Percentiles rank a stretch among this genome's conserved stretches.
These are phyloP conservation scores for Caryopteris hybrid DNA, from an alignment of 305 asterid genomes.

Conservation along the genomic window DNA sequence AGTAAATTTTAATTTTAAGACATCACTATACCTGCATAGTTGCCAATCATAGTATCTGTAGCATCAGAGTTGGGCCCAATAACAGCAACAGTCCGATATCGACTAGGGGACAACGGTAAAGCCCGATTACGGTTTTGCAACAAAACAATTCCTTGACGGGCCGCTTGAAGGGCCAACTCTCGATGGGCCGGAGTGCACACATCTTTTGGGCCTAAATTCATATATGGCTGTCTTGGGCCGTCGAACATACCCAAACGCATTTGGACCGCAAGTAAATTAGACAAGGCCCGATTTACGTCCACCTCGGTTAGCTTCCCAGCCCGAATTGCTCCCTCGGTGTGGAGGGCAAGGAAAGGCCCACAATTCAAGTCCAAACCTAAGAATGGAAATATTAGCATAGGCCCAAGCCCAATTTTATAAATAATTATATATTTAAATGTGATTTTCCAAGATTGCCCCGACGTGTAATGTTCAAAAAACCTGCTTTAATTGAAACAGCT, in stretches of 20 bases:
- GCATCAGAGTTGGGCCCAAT: slow-evolving; percentile 73
- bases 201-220: slow-evolving; percentile 62
- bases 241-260: slow-evolving; percentile 91
- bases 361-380: slow-evolving; percentile 90
- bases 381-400: neutral
- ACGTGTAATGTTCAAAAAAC: slow-evolving; percentile 7
- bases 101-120: slow-evolving; percentile 53
- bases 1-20: too few species aligned
- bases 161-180: slow-evolving; percentile 81
- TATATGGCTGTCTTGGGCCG: slow-evolving; percentile 58
- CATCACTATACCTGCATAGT: slow-evolving; percentile 64
- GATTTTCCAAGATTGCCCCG: neutral
- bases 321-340: slow-evolving; percentile 58
- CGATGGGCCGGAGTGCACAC: slow-evolving; percentile 78
- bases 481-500: slow-evolving; percentile 61
- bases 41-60: slow-evolving; percentile 73
- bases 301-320: slow-evolving; percentile 48
- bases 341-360: slow-evolving; percentile 76
- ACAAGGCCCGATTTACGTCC: slow-evolving; percentile 60
- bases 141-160: slow-evolving; percentile 86
- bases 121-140: slow-evolving; percentile 60
- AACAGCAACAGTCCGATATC: slow-evolving; percentile 48
- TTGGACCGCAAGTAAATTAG: slow-evolving; percentile 58
- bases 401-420: neutral
- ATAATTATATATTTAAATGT: too few species aligned